These are phyloP conservation scores for Lentinula guzmanii DNA, from an alignment of 768 basidiomycete species.

Conservation along the genomic window DNA sequence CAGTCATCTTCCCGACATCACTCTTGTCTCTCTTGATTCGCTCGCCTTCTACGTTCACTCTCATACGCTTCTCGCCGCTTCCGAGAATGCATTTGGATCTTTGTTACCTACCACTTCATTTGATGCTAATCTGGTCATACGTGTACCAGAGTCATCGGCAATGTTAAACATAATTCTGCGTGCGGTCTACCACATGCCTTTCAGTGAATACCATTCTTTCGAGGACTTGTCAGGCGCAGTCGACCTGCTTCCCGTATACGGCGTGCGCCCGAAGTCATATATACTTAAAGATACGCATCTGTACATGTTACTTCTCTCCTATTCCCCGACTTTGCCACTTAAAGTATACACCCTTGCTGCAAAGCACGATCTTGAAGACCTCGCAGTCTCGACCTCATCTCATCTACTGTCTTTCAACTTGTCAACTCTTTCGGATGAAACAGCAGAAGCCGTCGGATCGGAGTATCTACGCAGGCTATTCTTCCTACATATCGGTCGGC, in stretches of 20 bases:
- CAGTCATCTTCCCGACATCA: slow-evolving; percentile 48
- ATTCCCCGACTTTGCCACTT: slow-evolving; percentile 63
- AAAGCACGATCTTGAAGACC: slow-evolving; percentile 56
- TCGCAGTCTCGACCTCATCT: slow-evolving; percentile 71
- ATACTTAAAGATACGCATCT: slow-evolving; percentile 48
- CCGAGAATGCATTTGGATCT: slow-evolving; percentile 58
- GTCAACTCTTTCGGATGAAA: slow-evolving; percentile 61
- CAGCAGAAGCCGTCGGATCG: slow-evolving; percentile 64
- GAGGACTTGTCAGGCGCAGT: slow-evolving; percentile 52
- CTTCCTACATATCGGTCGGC: slow-evolving; percentile 78
- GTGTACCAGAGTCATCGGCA: slow-evolving; percentile 52
- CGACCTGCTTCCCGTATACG: slow-evolving; percentile 53
- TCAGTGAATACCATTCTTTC: slow-evolving; percentile 67
- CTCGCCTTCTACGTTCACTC: slow-evolving; percentile 84
- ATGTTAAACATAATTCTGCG: slow-evolving; percentile 72
- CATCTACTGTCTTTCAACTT: slow-evolving; percentile 71
- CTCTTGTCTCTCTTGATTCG: slow-evolving; percentile 65
- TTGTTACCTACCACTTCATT: slow-evolving; percentile 42
- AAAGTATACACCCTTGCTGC: slow-evolving; percentile 72
- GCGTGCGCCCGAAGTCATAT: slow-evolving; percentile 42
- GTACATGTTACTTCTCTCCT: slow-evolving; percentile 53
- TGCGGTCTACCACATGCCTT: slow-evolving; percentile 64
- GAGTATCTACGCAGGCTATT: slow-evolving; percentile 77
- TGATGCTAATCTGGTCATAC: slow-evolving; percentile 44
- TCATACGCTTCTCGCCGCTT: slow-evolving; percentile 48